Evolutionary conservation across 2,329 filamentous ascomycete species (phyloP).

Genomic region (Fusarium albidum): DNA sequence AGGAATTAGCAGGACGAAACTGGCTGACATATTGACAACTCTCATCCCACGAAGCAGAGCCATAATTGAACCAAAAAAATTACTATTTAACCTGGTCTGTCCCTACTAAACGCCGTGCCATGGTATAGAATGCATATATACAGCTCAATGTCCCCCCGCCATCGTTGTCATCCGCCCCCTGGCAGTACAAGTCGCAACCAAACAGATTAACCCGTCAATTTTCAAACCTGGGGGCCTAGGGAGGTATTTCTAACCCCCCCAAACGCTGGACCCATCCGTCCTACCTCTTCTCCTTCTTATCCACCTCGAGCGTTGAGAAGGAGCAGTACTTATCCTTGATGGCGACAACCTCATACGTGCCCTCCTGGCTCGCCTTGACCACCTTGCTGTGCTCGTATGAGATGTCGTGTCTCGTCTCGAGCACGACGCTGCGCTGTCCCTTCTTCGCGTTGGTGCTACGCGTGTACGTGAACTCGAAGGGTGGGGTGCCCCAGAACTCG

Average conservation of each 20-base stretch:
- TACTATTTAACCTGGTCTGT: slow-evolving; percentile 38
- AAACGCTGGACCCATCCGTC: not conserved
- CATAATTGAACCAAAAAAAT: slow-evolving; percentile 4
- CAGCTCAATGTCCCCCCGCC: slow-evolving; percentile 33
- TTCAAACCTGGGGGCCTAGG: too few relatives aligned
- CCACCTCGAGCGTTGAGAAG: slow-evolving; percentile 76
- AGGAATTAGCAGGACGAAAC: too few relatives aligned
- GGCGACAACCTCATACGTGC: slow-evolving; percentile 95
- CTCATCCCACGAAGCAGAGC: not conserved
- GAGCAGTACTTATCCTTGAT: slow-evolving; percentile 95
- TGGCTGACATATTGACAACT: not conserved
- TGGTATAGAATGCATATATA: slow-evolving; percentile 51
- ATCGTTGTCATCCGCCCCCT: slow-evolving; percentile 26
- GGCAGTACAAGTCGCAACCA: slow-evolving; percentile 26
- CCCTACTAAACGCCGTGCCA: slow-evolving; percentile 47
- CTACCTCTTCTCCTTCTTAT: slow-evolving; percentile 56
- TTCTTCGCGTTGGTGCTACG: slow-evolving; percentile 85
- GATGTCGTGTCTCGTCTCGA: slow-evolving; percentile 90
- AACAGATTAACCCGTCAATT: slow-evolving; percentile 24
- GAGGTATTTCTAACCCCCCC: slow-evolving; percentile 20
- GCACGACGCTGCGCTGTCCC: slow-evolving; percentile 78
- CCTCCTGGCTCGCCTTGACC: slow-evolving; percentile 88
- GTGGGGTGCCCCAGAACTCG: slow-evolving; percentile 93
- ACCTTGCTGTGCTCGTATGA: slow-evolving; percentile 84
- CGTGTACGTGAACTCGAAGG: slow-evolving; percentile 98